These are phyloP conservation scores for Fusarium multiceps DNA, from an alignment of 2,329 filamentous ascomycete species.

Conservation along the genomic window DNA sequence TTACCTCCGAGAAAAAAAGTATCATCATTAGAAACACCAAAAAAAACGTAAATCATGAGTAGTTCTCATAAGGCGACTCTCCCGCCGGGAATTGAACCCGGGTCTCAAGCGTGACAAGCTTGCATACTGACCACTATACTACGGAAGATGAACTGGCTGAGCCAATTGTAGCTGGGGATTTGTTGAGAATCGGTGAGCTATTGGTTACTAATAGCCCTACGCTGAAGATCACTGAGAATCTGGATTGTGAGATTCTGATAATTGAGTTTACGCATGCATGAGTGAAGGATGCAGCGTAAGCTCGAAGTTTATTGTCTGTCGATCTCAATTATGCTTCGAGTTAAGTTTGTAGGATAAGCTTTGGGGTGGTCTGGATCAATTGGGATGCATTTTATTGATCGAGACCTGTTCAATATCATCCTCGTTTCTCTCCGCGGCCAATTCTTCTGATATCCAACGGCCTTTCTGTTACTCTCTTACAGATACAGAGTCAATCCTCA, in stretches of 20 bases:
- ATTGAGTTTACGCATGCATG: background rate
- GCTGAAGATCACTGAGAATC: background rate
- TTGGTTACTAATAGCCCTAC: background rate
- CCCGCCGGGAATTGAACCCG: constrained; percentile 48
- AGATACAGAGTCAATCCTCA: background rate
- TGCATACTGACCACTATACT: constrained; percentile 52
- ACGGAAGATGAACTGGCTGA: constrained; percentile 45
- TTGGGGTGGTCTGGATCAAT: background rate
- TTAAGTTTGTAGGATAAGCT: background rate
- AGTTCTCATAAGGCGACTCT: constrained; percentile 39
- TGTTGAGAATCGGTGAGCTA: background rate
- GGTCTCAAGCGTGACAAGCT: constrained; percentile 49
- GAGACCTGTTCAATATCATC: background rate
- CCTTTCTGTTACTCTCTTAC: background rate
- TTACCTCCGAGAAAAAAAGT: background rate
- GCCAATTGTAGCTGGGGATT: background rate
- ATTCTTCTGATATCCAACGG: background rate
- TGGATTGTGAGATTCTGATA: background rate
- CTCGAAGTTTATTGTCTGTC: background rate
- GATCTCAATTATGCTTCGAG: background rate
- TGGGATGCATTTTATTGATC: background rate
- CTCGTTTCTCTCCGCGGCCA: background rate
- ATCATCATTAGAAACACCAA: constrained; percentile 20
- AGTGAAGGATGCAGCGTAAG: background rate
- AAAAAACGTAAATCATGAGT: constrained; percentile 12